Conservation (phyloP, 2,329 filamentous ascomycete genomes). For the Ceratocystis cacaofunesta region DNA sequence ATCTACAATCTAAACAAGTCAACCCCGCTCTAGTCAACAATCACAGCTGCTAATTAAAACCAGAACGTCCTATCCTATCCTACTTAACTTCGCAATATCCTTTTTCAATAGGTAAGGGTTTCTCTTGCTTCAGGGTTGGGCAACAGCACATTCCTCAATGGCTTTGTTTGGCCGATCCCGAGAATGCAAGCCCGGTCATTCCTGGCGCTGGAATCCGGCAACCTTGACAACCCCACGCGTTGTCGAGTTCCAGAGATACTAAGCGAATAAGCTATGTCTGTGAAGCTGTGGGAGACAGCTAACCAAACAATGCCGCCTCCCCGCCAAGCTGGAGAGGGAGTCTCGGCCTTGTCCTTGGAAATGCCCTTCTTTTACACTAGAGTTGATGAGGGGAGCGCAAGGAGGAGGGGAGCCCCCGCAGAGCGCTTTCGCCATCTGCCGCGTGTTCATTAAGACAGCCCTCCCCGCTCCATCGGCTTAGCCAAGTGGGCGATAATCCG, state of each 20-base stretch:
- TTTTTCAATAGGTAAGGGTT: neutral
- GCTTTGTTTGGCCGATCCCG: neutral
- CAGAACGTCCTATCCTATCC: neutral
- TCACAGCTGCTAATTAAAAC: neutral
- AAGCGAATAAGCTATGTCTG: neutral
- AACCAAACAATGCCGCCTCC: neutral
- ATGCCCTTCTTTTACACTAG: neutral
- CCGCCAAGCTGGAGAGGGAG: neutral
- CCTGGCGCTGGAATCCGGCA: constrained; percentile 4
- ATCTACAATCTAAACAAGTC: neutral
- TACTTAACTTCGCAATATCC: neutral
- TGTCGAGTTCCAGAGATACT: constrained; percentile 1
- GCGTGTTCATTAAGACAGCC: neutral
- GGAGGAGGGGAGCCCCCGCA: neutral
- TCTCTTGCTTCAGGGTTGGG: neutral
- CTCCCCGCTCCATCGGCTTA: neutral
- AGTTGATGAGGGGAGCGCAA: neutral
- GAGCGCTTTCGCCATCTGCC: neutral
- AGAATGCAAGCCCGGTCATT: neutral
- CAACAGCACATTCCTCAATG: neutral
- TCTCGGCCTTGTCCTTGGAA: neutral
- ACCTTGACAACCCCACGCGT: constrained; percentile 3
- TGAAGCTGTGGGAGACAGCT: neutral
- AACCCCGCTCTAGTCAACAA: neutral
- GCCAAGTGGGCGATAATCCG: neutral